Conservation (phyloP, 805 yeast genomes). For the Suhomyces pyralidae region DNA sequence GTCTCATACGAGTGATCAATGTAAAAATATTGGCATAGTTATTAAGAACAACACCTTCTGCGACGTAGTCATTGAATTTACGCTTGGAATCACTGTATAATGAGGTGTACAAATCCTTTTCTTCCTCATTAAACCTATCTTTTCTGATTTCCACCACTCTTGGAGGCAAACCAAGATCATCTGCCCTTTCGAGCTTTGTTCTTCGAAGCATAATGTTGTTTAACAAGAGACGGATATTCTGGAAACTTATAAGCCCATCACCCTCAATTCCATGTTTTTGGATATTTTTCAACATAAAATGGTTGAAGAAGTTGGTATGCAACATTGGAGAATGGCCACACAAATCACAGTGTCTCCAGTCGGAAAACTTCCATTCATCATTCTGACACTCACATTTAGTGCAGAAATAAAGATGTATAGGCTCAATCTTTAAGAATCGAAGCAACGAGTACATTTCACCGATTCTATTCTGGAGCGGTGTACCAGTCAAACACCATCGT, state of each 20-base stretch:
- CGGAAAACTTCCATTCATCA: constrained; percentile 79
- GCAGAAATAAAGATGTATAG: constrained; percentile 87
- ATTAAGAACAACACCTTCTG: constrained; percentile 93
- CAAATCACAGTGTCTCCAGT: constrained; percentile 75
- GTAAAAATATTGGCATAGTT: constrained; percentile 97
- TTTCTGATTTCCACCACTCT: constrained; percentile 85
- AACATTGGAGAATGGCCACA: constrained; percentile 95
- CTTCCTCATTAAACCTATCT: constrained; percentile 90
- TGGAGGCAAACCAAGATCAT: constrained; percentile 96
- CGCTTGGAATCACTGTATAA: constrained; percentile 84
- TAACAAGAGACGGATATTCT: constrained; percentile 68
- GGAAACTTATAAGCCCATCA: constrained; percentile 76
- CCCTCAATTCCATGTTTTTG: constrained; percentile 81
- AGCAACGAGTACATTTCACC: constrained; percentile 95
- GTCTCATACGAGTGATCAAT: constrained; percentile 94
- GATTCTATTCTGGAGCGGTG: constrained; percentile 93
- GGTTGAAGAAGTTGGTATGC: constrained; percentile 93
- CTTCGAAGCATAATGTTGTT: constrained; percentile 87
- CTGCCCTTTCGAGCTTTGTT: constrained; percentile 94
- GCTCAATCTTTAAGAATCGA: constrained; percentile 76
- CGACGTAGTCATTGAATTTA: constrained; percentile 87
- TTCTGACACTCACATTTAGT: constrained; percentile 88
- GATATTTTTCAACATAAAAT: constrained; percentile 90
- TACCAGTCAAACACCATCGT: constrained; percentile 92
- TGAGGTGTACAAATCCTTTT: constrained; percentile 85